A percentile compares a stretch with the other conserved stretches of the same genome.
Evolutionary conservation across 768 basidiomycete genomes (phyloP).

Genomic region (Hemileccinum impolitum): DNA sequence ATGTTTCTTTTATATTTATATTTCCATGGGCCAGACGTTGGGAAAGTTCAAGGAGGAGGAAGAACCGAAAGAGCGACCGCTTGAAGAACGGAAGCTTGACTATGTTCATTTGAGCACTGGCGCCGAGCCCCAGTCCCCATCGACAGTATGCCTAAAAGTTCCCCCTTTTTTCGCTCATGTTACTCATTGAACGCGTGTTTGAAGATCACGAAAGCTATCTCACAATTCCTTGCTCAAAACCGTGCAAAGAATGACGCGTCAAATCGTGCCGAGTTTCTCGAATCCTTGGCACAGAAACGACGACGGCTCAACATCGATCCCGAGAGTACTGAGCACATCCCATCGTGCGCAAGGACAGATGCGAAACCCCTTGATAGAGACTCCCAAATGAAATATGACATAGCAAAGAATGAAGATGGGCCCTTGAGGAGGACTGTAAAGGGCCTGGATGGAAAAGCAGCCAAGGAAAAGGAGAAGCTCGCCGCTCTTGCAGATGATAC

Average conservation of each 20-base stretch:
- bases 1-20: not conserved
- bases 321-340: constrained; percentile 29
- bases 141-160: constrained; percentile 47
- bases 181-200: constrained; percentile 6
- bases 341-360: constrained; percentile 73
- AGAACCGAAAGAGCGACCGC: constrained; percentile 28
- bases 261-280: constrained; percentile 72
- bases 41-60: constrained; percentile 30
- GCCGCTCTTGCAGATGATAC: constrained; percentile 22
- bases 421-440: constrained; percentile 63
- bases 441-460: constrained; percentile 15
- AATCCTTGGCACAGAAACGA: constrained; percentile 54
- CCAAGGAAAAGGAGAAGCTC: constrained; percentile 9
- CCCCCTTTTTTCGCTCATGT: not conserved
- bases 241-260: constrained; percentile 72
- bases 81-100: constrained; percentile 70
- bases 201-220: constrained; percentile 70
- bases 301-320: constrained; percentile 38
- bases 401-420: constrained; percentile 80
- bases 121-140: constrained; percentile 48
- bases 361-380: constrained; percentile 70
- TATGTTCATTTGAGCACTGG: constrained; percentile 53
- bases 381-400: constrained; percentile 82
- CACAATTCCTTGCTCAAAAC: constrained; percentile 65
- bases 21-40: constrained; percentile 19